Evolutionary conservation across 148 eudicot species (phyloP).

Genomic region (Nyssa sinensis): DNA sequence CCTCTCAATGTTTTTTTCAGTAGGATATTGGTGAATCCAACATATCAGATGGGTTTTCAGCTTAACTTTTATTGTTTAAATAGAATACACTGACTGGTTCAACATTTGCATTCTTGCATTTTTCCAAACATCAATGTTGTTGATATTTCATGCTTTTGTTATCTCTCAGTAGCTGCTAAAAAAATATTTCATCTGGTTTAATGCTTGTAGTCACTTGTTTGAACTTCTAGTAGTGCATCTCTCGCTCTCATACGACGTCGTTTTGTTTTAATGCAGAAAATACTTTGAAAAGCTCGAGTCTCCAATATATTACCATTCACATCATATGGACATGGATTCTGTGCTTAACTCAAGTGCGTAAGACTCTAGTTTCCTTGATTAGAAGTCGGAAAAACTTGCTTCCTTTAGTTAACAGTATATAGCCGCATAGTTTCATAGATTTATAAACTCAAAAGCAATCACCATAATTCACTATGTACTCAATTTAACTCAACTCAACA

Average conservation of each 20-base stretch:
- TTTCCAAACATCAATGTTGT: background rate
- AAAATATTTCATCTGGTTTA: background rate
- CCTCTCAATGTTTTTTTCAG: no score
- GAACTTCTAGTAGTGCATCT: background rate
- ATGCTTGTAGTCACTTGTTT: background rate
- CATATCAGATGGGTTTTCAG: no score
- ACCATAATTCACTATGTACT: background rate
- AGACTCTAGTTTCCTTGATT: background rate
- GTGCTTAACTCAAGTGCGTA: constrained; percentile 31
- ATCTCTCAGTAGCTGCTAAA: background rate
- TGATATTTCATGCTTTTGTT: no score
- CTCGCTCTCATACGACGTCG: background rate
- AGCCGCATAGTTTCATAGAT: background rate
- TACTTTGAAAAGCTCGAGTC: constrained; percentile 40
- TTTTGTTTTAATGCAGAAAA: constrained; percentile 34
- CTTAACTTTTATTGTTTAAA: background rate
- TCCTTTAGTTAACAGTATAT: background rate
- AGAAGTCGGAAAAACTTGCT: background rate
- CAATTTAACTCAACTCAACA: no score
- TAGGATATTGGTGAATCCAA: no score
- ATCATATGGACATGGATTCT: constrained; percentile 33
- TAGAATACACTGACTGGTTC: no score
- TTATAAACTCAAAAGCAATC: background rate
- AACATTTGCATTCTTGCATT: no score
- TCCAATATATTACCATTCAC: constrained; percentile 23